Percentiles rank a stretch among this genome's conserved stretches.
Conservation (phyloP, 2,329 filamentous ascomycete species). For the Clarireedia hainanense region DNA sequence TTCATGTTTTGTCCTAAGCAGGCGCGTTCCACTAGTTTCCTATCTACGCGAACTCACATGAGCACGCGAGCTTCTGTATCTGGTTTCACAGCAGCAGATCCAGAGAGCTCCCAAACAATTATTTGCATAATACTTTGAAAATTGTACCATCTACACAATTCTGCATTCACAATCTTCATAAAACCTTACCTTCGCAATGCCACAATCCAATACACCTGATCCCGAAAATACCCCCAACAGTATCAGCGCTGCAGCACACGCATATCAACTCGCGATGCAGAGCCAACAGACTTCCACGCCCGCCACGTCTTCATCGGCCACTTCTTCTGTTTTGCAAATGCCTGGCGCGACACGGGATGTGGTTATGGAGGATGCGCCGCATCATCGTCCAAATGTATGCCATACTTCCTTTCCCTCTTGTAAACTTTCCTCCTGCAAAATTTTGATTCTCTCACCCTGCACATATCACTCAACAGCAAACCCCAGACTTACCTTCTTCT, state of each 20-base stretch:
- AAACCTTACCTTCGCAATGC: conserved; percentile 12
- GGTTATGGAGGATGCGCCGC: conserved; percentile 24
- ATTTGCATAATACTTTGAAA: not conserved
- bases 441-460: not conserved
- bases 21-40: no score
- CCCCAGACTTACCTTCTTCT: conserved; percentile 7
- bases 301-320: not conserved
- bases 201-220: conserved; percentile 12
- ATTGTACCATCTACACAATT: not conserved
- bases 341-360: conserved; percentile 17
- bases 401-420: not conserved
- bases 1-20: no score
- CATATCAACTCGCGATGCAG: conserved; percentile 24
- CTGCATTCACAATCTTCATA: not conserved
- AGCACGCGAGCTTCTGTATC: not conserved
- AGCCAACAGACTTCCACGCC: conserved; percentile 17
- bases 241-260: conserved; percentile 22
- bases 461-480: not conserved
- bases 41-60: conserved; percentile 1
- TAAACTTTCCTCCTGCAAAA: not conserved
- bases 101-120: conserved; percentile 1
- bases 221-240: conserved; percentile 12
- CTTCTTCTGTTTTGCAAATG: conserved; percentile 13
- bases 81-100: not conserved
- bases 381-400: conserved; percentile 20